phyloP scores from a whole-genome alignment of 2,329 filamentous ascomycete genomes.

The Exophiala oligosperma region DNA sequence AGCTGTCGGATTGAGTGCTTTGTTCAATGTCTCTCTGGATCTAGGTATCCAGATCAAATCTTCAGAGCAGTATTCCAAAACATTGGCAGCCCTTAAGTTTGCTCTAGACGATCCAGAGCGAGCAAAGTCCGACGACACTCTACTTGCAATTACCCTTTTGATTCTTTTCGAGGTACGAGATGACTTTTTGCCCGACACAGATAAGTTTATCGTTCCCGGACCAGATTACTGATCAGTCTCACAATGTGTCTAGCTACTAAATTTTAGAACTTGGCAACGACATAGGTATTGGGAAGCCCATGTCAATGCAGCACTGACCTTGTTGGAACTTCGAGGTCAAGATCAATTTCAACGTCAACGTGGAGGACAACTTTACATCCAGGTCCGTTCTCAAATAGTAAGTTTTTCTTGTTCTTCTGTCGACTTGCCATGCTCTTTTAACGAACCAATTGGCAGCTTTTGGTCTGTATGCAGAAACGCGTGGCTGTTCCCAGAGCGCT shows the following conservation, averaged over 20 bases:
- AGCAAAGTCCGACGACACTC: constrained; percentile 38
- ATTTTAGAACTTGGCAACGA: constrained; percentile 8
- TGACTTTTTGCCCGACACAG: background rate
- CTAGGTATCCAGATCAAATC: background rate
- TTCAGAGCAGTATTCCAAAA: constrained; percentile 6
- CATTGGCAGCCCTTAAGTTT: constrained; percentile 54
- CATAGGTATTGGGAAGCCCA: constrained; percentile 15
- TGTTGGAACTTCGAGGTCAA: constrained; percentile 24
- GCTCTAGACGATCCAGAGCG: constrained; percentile 34
- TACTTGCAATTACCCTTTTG: constrained; percentile 39
- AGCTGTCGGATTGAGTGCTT: constrained; percentile 7
- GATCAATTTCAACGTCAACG: constrained; percentile 17
- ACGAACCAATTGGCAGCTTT: background rate
- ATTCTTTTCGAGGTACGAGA: constrained; percentile 37
- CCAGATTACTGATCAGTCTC: too few relatives aligned
- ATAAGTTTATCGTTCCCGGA: too few relatives aligned
- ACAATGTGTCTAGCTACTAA: background rate
- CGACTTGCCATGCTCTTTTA: too few relatives aligned
- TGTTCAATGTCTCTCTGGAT: constrained; percentile 7
- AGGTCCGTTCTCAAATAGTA: constrained; percentile 26
- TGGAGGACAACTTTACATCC: constrained; percentile 23
- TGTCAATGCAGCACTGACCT: constrained; percentile 20
- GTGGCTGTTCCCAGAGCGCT: constrained; percentile 6
- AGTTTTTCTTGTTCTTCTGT: background rate
- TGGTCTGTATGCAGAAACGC: constrained; percentile 11